Evolutionary conservation across 2,329 filamentous ascomycete genomes (phyloP), one percentile per base, ranked within the genome.

Genomic region (Curvularia verruculosa): DNA sequence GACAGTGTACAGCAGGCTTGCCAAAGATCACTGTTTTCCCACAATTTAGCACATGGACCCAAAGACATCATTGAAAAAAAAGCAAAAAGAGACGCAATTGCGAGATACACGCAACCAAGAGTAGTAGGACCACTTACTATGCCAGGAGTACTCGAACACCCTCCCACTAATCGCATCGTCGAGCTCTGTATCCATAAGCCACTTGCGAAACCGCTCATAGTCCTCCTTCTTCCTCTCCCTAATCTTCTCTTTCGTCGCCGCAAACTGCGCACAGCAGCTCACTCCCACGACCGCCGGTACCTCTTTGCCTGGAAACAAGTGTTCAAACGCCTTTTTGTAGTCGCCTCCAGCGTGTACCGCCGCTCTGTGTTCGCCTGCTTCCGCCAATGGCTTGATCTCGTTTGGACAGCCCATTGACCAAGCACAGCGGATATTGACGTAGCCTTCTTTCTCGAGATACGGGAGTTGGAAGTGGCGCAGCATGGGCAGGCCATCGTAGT

Each of bases 91-190:
- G 58, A 53, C 56, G 50, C 34, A 55, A 51, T 31, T 8, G 10
- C 37, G n/a, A 34, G 41, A 34, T 13, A 31, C 21, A 28, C 26
- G 37, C 3, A 48, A 6, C 6, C 3, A 19, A 26, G 8, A 37
- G 21, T 24, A 29, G 31, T 50, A 23, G 28, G 9, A n/a, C 18
- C 54, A 79, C 75, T 70, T 78, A 81, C 82, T 84, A 60, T 85
- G 84, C 84, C 84, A 86, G n/a, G 80, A 81, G 69, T 85, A 85
- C 63, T 86, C 84, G 74, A 85, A 77, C 8, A 85, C 79, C 19
- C 83, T 71, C 3, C 83, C 83, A 54, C 80, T 82, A 29, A 84
- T 72, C 37, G 76, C 77, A 70, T 85, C 83, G 0, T 68, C 66
- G 43, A 85, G 60, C 0, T 75, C 63, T 0, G 83, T 84, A 3